phyloP scores from a whole-genome alignment of 1,284 basidiomycete genomes.

The Xerocomus nothofagi region DNA sequence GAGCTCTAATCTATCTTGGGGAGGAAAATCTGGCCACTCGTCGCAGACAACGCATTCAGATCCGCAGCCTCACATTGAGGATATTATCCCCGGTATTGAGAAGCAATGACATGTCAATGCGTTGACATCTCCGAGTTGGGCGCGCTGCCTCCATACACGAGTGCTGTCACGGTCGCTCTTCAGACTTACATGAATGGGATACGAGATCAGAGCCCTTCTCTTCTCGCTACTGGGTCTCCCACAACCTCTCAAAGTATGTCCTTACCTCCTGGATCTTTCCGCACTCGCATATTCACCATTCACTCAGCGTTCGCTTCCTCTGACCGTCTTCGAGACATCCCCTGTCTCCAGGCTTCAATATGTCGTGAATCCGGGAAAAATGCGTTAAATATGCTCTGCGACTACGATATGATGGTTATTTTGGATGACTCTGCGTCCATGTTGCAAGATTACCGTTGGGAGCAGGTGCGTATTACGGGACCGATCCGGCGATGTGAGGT shows the following conservation, averaged over 20 bases:
- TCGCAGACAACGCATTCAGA: slow-evolving; percentile 8
- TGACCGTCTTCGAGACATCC: slow-evolving; percentile 20
- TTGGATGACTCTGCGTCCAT: slow-evolving; percentile 64
- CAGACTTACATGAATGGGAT: slow-evolving; percentile 4
- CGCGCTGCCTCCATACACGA: slow-evolving; percentile 25
- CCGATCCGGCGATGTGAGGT: neutral
- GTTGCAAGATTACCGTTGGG: slow-evolving; percentile 44
- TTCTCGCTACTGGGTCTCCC: slow-evolving; percentile 8
- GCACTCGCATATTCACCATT: slow-evolving; percentile 26
- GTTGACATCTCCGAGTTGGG: slow-evolving; percentile 6
- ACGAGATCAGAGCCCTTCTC: slow-evolving; percentile 1
- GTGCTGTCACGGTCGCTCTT: neutral
- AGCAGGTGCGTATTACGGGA: slow-evolving; percentile 37
- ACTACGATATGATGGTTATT: slow-evolving; percentile 54
- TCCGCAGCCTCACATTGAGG: slow-evolving; percentile 7
- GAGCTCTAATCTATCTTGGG: slow-evolving; percentile 6
- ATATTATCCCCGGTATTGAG: neutral
- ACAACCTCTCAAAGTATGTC: slow-evolving; percentile 18
- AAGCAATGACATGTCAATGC: slow-evolving; percentile 2
- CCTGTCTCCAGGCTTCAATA: slow-evolving; percentile 30
- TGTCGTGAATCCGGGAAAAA: slow-evolving; percentile 38
- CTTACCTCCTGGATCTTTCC: slow-evolving; percentile 19
- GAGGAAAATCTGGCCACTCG: slow-evolving; percentile 11
- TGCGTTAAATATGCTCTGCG: slow-evolving; percentile 41
- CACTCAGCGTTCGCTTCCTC: slow-evolving; percentile 19